Evolutionary conservation across 805 yeast species (phyloP).

Genomic region (Lachancea cidri): DNA sequence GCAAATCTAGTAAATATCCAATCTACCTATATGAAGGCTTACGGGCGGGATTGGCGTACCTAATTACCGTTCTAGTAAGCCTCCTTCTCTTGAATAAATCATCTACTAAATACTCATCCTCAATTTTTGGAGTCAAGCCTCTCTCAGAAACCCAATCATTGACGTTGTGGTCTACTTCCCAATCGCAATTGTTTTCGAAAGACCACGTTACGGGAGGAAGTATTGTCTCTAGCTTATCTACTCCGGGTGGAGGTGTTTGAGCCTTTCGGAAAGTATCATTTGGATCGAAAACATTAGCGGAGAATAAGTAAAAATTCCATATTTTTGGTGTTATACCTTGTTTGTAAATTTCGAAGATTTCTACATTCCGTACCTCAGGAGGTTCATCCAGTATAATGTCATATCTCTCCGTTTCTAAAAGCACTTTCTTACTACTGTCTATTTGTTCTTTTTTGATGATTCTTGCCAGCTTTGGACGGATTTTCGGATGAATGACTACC

Average conservation of each 20-base stretch:
- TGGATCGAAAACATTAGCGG: conserved; percentile 50
- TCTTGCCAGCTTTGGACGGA: conserved; percentile 27
- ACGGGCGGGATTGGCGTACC: conserved; percentile 40
- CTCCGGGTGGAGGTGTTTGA: conserved; percentile 63
- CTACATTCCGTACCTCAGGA: conserved; percentile 58
- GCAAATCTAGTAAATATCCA: not conserved
- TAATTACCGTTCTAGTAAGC: conserved; percentile 45
- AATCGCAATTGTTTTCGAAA: conserved; percentile 52
- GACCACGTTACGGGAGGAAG: conserved; percentile 71
- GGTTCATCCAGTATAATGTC: conserved; percentile 67
- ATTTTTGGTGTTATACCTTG: conserved; percentile 53
- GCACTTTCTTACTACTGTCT: conserved; percentile 20
- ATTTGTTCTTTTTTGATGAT: conserved; percentile 26
- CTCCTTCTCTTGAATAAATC: conserved; percentile 55
- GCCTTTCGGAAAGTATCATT: conserved; percentile 42
- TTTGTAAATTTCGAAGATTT: conserved; percentile 69
- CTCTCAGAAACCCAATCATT: conserved; percentile 47
- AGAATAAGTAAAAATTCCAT: conserved; percentile 59
- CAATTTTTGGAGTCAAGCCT: conserved; percentile 31
- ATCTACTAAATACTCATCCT: conserved; percentile 48
- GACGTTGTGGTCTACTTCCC: conserved; percentile 61
- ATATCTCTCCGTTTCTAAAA: conserved; percentile 30
- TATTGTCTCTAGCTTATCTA: conserved; percentile 47
- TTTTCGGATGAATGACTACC: conserved; percentile 55
- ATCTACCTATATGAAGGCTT: conserved; percentile 22